phyloP scores from a whole-genome alignment of 495 filamentous ascomycete species.

The Wilcoxina mikolae region DNA sequence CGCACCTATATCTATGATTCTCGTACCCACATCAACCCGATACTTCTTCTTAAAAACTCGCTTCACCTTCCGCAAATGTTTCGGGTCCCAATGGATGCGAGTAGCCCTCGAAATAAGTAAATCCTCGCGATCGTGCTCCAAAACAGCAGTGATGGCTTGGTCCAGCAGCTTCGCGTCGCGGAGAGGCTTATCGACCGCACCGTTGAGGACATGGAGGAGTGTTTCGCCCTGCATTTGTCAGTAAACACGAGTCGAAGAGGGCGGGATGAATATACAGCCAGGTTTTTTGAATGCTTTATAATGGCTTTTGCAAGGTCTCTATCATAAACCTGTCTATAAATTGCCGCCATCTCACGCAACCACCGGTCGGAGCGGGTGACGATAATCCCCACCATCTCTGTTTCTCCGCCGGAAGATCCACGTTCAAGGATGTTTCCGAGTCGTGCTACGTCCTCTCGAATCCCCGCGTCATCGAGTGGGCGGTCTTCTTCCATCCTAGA shows the following conservation, averaged over 20 bases:
- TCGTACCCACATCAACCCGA: constrained; percentile 49
- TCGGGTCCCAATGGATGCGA: constrained; percentile 68
- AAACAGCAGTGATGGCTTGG: constrained; percentile 47
- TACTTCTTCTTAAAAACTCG: constrained; percentile 56
- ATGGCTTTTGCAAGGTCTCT: constrained; percentile 78
- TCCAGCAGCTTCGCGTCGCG: constrained; percentile 89
- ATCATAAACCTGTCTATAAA: constrained; percentile 53
- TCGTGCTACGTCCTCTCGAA: constrained; percentile 56
- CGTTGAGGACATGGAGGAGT: constrained; percentile 89
- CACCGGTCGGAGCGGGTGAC: constrained; percentile 65
- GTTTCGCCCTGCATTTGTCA: constrained; percentile 60
- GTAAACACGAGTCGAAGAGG: constrained; percentile 7
- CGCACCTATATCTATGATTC: constrained; percentile 38
- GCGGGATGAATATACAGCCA: constrained; percentile 49
- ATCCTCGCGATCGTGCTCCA: constrained; percentile 51
- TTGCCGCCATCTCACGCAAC: constrained; percentile 58
- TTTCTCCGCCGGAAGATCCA: constrained; percentile 70
- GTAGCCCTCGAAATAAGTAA: constrained; percentile 68
- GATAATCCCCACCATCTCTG: constrained; percentile 75
- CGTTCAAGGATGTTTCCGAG: constrained; percentile 49
- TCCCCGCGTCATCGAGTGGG: constrained; percentile 38
- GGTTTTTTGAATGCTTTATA: constrained; percentile 72
- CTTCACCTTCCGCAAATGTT: constrained; percentile 59
- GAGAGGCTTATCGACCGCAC: constrained; percentile 85
- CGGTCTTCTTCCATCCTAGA: constrained; percentile 61